These are phyloP conservation scores for Somion occarium DNA, from an alignment of 1,284 basidiomycete genomes.

Conservation along the genomic window DNA sequence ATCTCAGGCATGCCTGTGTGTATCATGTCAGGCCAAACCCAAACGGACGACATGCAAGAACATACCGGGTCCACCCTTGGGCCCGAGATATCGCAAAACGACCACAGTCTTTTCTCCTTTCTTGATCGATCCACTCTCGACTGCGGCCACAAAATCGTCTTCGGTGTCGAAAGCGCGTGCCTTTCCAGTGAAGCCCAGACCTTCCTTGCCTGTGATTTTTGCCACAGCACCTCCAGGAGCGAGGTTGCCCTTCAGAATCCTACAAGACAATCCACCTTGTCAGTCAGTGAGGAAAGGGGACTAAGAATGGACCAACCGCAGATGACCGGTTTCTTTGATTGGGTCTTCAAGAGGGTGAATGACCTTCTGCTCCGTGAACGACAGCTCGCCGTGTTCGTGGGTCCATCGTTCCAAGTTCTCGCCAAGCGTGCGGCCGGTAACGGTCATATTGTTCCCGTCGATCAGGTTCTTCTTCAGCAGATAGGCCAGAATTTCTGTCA, in stretches of 20 bases:
- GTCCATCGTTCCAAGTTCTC: constrained; percentile 88
- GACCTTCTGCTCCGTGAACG: constrained; percentile 68
- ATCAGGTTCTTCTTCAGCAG: constrained; percentile 79
- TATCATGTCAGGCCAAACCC: not conserved
- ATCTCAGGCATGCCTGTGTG: constrained; percentile 86
- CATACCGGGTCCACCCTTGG: constrained; percentile 83
- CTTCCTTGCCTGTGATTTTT: constrained; percentile 94
- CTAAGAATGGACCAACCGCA: constrained; percentile 47
- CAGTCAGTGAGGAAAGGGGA: not conserved
- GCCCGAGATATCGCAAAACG: constrained; percentile 84
- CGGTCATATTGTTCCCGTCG: constrained; percentile 83
- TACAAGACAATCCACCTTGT: constrained; percentile 23
- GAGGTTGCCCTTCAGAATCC: constrained; percentile 83
- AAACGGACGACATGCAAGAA: constrained; percentile 12
- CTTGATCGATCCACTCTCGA: constrained; percentile 76
- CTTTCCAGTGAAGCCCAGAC: constrained; percentile 78
- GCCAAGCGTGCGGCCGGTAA: constrained; percentile 82
- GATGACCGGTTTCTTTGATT: constrained; percentile 86
- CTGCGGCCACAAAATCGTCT: constrained; percentile 75
- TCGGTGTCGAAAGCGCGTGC: constrained; percentile 84
- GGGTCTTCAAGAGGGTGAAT: constrained; percentile 81
- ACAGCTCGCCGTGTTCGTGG: constrained; percentile 72
- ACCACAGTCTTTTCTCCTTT: constrained; percentile 90
- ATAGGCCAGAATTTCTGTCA: constrained; percentile 74
- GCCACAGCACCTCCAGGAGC: constrained; percentile 92